Evolutionary conservation across 805 yeast genomes (phyloP).

Genomic region (Vanderwaltozyma tropicalis): DNA sequence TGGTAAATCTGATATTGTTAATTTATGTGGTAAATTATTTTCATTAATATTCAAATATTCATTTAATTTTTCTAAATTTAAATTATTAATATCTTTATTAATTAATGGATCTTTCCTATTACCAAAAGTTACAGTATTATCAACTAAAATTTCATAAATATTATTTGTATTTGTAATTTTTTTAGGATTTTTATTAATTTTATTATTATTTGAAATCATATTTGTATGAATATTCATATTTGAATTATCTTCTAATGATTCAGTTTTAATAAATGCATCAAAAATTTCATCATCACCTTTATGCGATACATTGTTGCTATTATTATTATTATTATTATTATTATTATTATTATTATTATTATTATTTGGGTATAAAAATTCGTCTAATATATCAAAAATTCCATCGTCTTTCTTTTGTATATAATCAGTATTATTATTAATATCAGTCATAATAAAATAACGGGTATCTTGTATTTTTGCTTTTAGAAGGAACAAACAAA

Average conservation of each 20-base stretch:
- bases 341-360: neutral
- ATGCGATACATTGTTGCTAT: slow-evolving; percentile 3
- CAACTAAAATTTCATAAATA: slow-evolving; percentile 4
- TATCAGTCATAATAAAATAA: slow-evolving; percentile 1
- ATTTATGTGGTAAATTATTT: slow-evolving; percentile 31
- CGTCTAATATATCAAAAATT: slow-evolving; percentile 19
- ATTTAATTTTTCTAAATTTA: neutral
- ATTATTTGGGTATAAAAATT: slow-evolving; percentile 13
- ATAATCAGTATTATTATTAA: neutral
- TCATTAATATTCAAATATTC: slow-evolving; percentile 1
- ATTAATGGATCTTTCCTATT: slow-evolving; percentile 3
- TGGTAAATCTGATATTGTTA: slow-evolving; percentile 57
- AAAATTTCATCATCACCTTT: slow-evolving; percentile 17
- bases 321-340: neutral
- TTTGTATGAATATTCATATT: neutral
- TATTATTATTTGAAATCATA: neutral
- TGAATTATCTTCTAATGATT: slow-evolving; percentile 7
- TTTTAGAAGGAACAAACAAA: too few relatives aligned
- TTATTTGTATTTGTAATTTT: slow-evolving; percentile 2
- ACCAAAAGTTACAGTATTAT: slow-evolving; percentile 9
- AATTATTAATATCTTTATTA: neutral
- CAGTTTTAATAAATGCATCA: slow-evolving; percentile 18
- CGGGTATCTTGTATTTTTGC: too few relatives aligned
- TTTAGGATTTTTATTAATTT: neutral
- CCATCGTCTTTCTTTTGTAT: slow-evolving; percentile 12